A percentile compares a stretch with the other conserved stretches of the same genome.
phyloP scores from a whole-genome alignment of 495 filamentous ascomycete species.

The Penicillium fimorum region DNA sequence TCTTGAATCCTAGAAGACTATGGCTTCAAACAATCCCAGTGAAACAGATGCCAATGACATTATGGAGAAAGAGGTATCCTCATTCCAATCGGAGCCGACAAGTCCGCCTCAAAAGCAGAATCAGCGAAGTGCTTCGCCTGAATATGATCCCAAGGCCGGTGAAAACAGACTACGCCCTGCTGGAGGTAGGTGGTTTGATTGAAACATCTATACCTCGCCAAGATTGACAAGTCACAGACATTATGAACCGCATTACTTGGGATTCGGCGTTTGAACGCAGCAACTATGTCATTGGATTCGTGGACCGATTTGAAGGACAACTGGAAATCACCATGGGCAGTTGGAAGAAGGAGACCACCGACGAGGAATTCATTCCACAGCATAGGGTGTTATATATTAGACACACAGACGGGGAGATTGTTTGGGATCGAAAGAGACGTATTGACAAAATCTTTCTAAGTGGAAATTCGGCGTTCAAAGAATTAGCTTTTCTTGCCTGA shows the following conservation, averaged over 20 bases:
- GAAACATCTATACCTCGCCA: background rate
- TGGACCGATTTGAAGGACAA: slow-evolving; percentile 68
- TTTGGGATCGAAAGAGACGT: slow-evolving; percentile 59
- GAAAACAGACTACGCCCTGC: slow-evolving; percentile 18
- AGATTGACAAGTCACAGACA: slow-evolving; percentile 41
- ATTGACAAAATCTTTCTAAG: slow-evolving; percentile 60
- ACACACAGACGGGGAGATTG: slow-evolving; percentile 45
- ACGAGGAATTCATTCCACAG: slow-evolving; percentile 83
- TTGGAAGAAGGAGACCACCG: slow-evolving; percentile 75
- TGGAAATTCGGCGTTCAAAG: slow-evolving; percentile 44
- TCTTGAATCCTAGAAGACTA: background rate
- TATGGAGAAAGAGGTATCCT: background rate
- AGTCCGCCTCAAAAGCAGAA: too few species aligned
- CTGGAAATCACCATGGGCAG: slow-evolving; percentile 60
- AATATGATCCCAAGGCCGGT: slow-evolving; percentile 6
- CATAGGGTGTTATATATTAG: slow-evolving; percentile 76
- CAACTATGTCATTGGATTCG: slow-evolving; percentile 73
- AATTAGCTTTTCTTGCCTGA: slow-evolving; percentile 34
- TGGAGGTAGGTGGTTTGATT: slow-evolving; percentile 1
- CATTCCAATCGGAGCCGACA: too few species aligned
- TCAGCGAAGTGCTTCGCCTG: background rate
- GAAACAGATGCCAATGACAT: background rate
- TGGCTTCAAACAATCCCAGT: background rate
- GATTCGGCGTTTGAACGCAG: slow-evolving; percentile 57
- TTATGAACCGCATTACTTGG: slow-evolving; percentile 73